A percentile compares a stretch with the other conserved stretches of the same genome.
These are phyloP conservation scores for Blastocystis sp. DNA, from an alignment of 352 stramenopile genomes.

Conservation along the genomic window DNA sequence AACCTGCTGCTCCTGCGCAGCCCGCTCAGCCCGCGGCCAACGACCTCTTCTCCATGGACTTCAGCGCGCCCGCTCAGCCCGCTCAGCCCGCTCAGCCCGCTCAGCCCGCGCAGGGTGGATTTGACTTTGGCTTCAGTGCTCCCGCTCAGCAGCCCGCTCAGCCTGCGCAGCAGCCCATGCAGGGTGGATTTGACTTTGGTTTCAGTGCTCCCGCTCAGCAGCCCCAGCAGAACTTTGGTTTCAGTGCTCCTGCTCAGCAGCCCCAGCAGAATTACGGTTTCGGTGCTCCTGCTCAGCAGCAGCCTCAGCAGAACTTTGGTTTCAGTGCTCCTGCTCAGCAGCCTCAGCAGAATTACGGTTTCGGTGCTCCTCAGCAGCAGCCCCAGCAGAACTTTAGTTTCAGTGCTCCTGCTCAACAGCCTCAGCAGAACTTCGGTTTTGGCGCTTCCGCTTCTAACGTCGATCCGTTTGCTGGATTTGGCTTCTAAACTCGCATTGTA, in stretches of 20 bases:
- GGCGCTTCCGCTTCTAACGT: slow-evolving; percentile 20
- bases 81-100: not conserved
- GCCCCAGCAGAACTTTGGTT: slow-evolving; percentile 47
- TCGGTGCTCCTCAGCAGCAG: not conserved
- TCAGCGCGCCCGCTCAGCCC: not conserved
- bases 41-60: not conserved
- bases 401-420: slow-evolving; percentile 46
- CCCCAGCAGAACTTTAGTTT: slow-evolving; percentile 17
- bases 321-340: slow-evolving; percentile 24
- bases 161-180: not conserved
- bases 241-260: slow-evolving; percentile 35
- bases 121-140: slow-evolving; percentile 33
- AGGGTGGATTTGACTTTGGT: slow-evolving; percentile 36
- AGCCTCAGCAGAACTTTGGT: slow-evolving; percentile 51
- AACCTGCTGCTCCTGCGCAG: not conserved
- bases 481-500: slow-evolving; percentile 63
- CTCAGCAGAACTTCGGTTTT: slow-evolving; percentile 66
- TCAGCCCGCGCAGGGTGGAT: not conserved
- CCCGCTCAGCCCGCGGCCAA: not conserved
- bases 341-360: slow-evolving; percentile 51
- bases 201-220: slow-evolving; percentile 9
- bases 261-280: slow-evolving; percentile 51
- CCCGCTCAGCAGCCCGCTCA: not conserved
- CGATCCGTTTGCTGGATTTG: slow-evolving; percentile 68
- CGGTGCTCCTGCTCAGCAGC: slow-evolving; percentile 56